Evolutionary conservation across 345 rosid species (phyloP).

Genomic region (Raphanus sativus): DNA sequence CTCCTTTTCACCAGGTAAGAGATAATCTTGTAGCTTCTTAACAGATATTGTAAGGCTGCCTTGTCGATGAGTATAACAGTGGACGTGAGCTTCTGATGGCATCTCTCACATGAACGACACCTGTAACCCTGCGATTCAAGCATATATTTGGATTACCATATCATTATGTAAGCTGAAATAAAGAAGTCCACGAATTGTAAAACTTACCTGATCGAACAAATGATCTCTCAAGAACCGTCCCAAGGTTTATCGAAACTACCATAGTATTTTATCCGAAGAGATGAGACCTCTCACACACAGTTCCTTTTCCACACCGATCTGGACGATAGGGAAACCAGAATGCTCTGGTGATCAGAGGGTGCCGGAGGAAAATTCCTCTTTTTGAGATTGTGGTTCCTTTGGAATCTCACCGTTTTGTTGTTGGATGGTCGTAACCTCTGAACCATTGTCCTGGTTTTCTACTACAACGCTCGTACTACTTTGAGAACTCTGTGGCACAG

Average conservation of each 20-base stretch:
- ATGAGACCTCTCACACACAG: conserved; percentile 93
- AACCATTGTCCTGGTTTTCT: conserved; percentile 36
- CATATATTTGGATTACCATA: not conserved
- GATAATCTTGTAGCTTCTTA: conserved; percentile 69
- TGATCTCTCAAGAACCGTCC: conserved; percentile 93
- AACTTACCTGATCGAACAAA: conserved; percentile 82
- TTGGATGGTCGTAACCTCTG: conserved; percentile 45
- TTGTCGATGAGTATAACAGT: conserved; percentile 95
- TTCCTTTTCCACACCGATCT: conserved; percentile 97
- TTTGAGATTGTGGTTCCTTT: conserved; percentile 51
- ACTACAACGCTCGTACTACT: conserved; percentile 31
- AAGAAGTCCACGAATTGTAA: not conserved
- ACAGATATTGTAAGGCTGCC: conserved; percentile 98
- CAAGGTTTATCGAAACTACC: conserved; percentile 96
- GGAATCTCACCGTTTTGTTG: conserved; percentile 43
- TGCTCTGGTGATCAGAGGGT: conserved; percentile 95
- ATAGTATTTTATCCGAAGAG: conserved; percentile 92
- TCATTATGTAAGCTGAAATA: not conserved
- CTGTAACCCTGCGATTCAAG: conserved; percentile 54
- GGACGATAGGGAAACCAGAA: conserved; percentile 93
- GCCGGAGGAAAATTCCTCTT: conserved; percentile 94
- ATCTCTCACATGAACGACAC: conserved; percentile 81
- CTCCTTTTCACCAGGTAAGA: conserved; percentile 84
- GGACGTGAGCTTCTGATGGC: conserved; percentile 98
- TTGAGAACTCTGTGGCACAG: conserved; percentile 37